Base-by-base conservation (phyloP, 2,329 filamentous ascomycete genomes). In the Pseudovirgaria hyperparasitica region DNA sequence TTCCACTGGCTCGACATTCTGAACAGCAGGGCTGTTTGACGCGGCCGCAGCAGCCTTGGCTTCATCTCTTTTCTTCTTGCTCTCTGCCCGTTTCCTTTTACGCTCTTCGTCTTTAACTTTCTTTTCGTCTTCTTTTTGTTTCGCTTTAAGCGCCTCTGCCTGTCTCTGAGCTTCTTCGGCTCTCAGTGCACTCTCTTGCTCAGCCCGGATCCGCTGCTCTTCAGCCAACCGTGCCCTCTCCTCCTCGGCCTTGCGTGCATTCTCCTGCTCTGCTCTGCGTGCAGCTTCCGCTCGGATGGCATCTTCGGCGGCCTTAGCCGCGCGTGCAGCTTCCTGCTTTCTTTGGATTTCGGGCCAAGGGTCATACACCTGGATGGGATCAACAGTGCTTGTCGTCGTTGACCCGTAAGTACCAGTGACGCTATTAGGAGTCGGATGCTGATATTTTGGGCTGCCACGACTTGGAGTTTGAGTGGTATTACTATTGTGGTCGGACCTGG, bases 351-450 rank as follows among this genome's bases (percentile, higher is more conserved):
- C 58, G 3, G 59, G 59, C 45, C 60, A 66, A 3, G 63, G 62
- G 31, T 70, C 63, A 33, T 69, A 70, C 3, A 69, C 61, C 24
- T 63, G 60, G 23, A 52, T 63, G 3, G 66, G 65, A 41, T 69
- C 61, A 12, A 70, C 62, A 2, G 64, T 68, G 4, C 44, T 54
- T 4, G 57, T 52, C 23, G 35, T 33, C 12, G 49, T 36, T n/a
- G n/a, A n/a, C 28, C 33, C 34, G 32, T 42, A 46, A 10, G 42
- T 27, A 4, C 43, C 41, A 8, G 35, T 17, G 13, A 17, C 24
- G 9, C 37, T 34, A 35, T 27, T 54, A 31, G 16, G 31, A 16
- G 22, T 29, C 6, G 35, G 23, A 5, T 36, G 24, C 11, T 40
- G 42, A n/a, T n/a, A n/a, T n/a, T n/a, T n/a, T n/a, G n/a, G n/a